Percentiles rank a stretch among this genome's conserved stretches.
phyloP scores from a whole-genome alignment of 768 basidiomycete species.

The Tephrocybe rancida region DNA sequence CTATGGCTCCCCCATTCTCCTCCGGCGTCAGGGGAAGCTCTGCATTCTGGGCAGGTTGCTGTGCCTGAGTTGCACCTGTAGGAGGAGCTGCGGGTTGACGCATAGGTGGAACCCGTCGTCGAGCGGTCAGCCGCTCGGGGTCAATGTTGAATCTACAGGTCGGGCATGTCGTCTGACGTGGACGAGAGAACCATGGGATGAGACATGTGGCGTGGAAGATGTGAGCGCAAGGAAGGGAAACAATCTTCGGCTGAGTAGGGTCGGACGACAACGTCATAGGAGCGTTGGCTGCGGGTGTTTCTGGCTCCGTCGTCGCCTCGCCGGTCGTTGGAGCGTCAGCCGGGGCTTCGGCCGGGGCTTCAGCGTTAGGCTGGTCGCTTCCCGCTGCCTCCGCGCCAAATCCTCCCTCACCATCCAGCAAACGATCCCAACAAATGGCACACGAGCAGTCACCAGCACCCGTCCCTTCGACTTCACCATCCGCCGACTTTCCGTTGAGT shows the following conservation, averaged over 20 bases:
- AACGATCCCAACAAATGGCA: slow-evolving; percentile 76
- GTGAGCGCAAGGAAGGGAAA: slow-evolving; percentile 78
- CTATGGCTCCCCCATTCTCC: no score
- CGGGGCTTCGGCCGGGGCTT: not conserved
- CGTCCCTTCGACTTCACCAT: slow-evolving; percentile 30
- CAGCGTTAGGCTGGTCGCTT: not conserved
- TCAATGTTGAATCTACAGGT: slow-evolving; percentile 85
- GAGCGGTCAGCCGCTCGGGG: slow-evolving; percentile 67
- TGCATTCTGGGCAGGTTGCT: no score
- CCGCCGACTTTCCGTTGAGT: slow-evolving; percentile 37
- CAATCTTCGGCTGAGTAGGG: slow-evolving; percentile 43
- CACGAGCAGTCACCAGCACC: slow-evolving; percentile 50
- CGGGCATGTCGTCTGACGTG: slow-evolving; percentile 79
- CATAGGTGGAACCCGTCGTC: slow-evolving; percentile 22
- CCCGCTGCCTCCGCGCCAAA: slow-evolving; percentile 15
- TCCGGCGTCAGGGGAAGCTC: not conserved
- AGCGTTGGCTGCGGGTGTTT: slow-evolving; percentile 13
- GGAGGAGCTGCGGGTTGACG: not conserved
- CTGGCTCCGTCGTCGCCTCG: not conserved
- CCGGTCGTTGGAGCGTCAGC: not conserved
- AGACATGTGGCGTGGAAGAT: slow-evolving; percentile 82
- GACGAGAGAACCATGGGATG: slow-evolving; percentile 81
- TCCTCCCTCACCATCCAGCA: slow-evolving; percentile 53
- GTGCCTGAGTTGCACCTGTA: not conserved
- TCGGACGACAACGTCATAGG: slow-evolving; percentile 10